Evolutionary conservation across 768 basidiomycete genomes (phyloP), one percentile per base, ranked within the genome.

Genomic region (Rhizopogon rudus): DNA sequence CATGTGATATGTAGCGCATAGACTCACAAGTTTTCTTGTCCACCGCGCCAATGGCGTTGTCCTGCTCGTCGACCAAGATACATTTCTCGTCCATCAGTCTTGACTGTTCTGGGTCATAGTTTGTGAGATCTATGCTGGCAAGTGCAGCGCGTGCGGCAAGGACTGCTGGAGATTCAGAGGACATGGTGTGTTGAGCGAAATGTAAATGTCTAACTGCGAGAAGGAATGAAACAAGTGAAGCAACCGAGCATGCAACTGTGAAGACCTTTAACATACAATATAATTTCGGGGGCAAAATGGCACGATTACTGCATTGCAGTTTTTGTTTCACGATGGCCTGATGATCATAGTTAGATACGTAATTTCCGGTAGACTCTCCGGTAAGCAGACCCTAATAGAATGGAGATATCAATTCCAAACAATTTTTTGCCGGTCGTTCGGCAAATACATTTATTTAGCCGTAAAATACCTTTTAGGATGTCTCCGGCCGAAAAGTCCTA

Each of bases 21-120:
- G 6, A 75, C 87, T 61, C 64, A 94, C 96, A 98, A 20, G 91
- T 94, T 76, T 98, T 99, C 79, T 99, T 99, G 72, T 93, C 91
- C 58, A 86, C 79, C 25, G 92, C 88, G 25, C 93, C 93, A 48
- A 93, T 85, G 16, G 86, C 82, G 35, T 80, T 81, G 68, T 96
- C 93, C 53, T 95, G 69, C 67, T 93, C 89, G 65, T 94, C 91
- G 33, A 95, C 91, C 42, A 96, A 80, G 67, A 96, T 95, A 63
- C 95, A 95, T 53, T 85, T 77, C 72, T 99, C 97, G 63, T 94
- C 91, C 97, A 99, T 99, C 55, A 99, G 78, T 57, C 87, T 81
- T 37, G 93, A 91, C 68, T 98, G 96, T 64, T 93, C 92, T 10
- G 88, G 81, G 68, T 98, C 95, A 80, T 98, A 98, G 58, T 67